These are phyloP conservation scores for Populus trichocarpa DNA, from an alignment of 441 rosid genomes.

Conservation along the genomic window DNA sequence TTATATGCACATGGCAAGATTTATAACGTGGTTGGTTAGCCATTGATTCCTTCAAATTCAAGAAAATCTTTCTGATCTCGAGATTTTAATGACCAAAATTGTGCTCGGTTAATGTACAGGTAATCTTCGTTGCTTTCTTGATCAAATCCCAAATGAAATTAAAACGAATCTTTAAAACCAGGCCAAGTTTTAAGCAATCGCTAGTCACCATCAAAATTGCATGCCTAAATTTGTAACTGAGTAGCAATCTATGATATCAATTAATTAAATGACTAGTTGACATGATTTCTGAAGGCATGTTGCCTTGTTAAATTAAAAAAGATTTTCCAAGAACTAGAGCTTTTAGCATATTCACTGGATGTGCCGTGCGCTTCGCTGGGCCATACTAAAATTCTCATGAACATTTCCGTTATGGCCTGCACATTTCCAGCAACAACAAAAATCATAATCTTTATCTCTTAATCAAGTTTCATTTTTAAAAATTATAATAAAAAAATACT, in stretches of 20 bases:
- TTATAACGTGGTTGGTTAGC: neutral
- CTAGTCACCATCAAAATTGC: neutral
- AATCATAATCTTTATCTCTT: neutral
- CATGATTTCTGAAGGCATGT: neutral
- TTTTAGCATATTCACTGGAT: neutral
- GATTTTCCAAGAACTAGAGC: neutral
- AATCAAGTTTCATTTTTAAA: neutral
- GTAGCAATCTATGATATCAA: neutral
- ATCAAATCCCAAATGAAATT: neutral
- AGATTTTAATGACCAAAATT: neutral
- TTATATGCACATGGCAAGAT: neutral
- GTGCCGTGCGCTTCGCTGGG: neutral
- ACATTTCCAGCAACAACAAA: no score
- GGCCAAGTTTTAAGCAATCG: neutral
- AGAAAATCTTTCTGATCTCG: neutral
- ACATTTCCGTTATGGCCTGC: neutral
- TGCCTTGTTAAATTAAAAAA: no score
- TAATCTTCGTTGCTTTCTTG: neutral
- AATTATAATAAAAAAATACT: no score
- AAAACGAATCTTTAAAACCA: neutral
- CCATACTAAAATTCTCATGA: neutral
- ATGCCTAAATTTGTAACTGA: neutral
- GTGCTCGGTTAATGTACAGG: neutral
- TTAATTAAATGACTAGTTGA: neutral
- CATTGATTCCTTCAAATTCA: neutral